Base-by-base conservation (phyloP, 306 rosid genomes). In the Arachis hypogaea region DNA sequence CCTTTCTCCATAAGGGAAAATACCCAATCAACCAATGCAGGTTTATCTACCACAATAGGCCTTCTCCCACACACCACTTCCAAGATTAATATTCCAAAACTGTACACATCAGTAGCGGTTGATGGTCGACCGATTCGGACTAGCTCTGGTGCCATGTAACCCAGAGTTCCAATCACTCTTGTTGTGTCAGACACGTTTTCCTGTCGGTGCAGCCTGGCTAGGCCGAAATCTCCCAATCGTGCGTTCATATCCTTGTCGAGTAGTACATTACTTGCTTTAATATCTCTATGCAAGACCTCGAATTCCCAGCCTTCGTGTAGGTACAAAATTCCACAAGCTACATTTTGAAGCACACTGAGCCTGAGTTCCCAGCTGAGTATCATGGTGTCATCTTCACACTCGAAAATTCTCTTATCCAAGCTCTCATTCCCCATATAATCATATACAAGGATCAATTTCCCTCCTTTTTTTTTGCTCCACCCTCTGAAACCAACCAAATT, bases 401-500 rank as follows among this genome's bases (percentile, higher is more conserved):
- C 93, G 29, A 89, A 92, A 63, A 92, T 68, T 78, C 84, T 81
- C 43, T 79, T 84, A 54, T 92, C 95, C 47, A 92, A 72, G 66
- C 90, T 92, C 44, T 83, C 94, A 77, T 89, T 85, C 80, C 63
- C 86, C 98, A 92, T 92, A 66, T 83, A 92, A 81, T 92, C 96
- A 66, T 88, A 92, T 74, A 89, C 85, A 69, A 89, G 62, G 33
- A 92, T 72, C 71, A 92, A 79, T 73, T 77, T 86, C 42, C 85
- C 85, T 38, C 74, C 84, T 76, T 88, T 89, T 45, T 60, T 85
- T 70, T 81, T 92, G 29, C 93, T 88, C 98, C 98, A 92, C 6
- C 96, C 98, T 79, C 83, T 84, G 33, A 89, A 75, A 7, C 90
- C 86, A 1, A 92, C 93, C 54, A 89, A 78, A 65, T 89, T 88